Conservation (phyloP, 1,139 yeast species). For the Geotrichum phurueaensis region DNA sequence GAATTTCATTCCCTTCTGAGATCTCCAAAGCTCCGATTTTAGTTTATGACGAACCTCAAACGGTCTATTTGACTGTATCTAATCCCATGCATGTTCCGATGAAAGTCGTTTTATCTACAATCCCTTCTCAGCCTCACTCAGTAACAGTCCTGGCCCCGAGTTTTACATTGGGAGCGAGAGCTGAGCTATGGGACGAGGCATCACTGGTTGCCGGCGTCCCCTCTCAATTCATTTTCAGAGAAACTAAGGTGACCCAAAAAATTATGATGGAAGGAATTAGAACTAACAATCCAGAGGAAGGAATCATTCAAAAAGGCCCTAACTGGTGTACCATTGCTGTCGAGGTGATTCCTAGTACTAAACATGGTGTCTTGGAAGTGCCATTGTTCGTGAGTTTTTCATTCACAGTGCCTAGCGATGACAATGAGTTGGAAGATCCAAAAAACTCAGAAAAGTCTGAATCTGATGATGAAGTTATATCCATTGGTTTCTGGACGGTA, state of each 20-base stretch:
- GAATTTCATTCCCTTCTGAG: slow-evolving; percentile 18
- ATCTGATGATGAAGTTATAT: slow-evolving; percentile 6
- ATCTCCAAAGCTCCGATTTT: slow-evolving; percentile 17
- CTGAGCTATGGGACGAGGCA: slow-evolving; percentile 29
- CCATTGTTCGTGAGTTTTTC: slow-evolving; percentile 26
- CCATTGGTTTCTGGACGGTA: slow-evolving; percentile 14
- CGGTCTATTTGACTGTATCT: slow-evolving; percentile 25
- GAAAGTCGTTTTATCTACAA: slow-evolving; percentile 27
- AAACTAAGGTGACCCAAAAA: slow-evolving; percentile 27
- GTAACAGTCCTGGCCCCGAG: slow-evolving; percentile 25
- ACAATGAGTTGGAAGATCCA: slow-evolving; percentile 5
- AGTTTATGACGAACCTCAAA: slow-evolving; percentile 10
- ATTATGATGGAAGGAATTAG: slow-evolving; percentile 30
- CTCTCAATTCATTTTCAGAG: slow-evolving; percentile 26
- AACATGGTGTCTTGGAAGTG: slow-evolving; percentile 17
- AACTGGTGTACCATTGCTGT: slow-evolving; percentile 56
- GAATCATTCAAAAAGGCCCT: slow-evolving; percentile 42
- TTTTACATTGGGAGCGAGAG: slow-evolving; percentile 28
- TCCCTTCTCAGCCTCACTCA: slow-evolving; percentile 13
- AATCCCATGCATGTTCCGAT: slow-evolving; percentile 27
- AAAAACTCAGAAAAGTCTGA: background rate
- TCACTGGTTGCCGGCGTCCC: slow-evolving; percentile 30
- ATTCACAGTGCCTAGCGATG: slow-evolving; percentile 17
- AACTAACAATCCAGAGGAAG: slow-evolving; percentile 10
- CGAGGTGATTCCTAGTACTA: slow-evolving; percentile 33